Percentiles rank a stretch among this genome's conserved stretches.
Evolutionary conservation across 139 green algal species (phyloP).

Genomic region (Haematococcus lacustris): DNA sequence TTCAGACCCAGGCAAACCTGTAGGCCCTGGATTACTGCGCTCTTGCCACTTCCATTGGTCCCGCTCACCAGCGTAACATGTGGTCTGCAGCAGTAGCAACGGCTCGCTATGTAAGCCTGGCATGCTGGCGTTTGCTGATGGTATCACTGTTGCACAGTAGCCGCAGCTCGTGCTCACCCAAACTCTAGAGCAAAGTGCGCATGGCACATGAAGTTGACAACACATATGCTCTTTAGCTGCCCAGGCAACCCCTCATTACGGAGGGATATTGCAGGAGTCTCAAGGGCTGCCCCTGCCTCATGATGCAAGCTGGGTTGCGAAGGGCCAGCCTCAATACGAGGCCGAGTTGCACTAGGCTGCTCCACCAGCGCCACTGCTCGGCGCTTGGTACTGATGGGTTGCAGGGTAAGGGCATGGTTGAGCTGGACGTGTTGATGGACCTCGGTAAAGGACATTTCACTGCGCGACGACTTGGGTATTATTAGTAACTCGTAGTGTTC

Average conservation of each 20-base stretch:
- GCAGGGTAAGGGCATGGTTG: too few species aligned
- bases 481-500: too few species aligned
- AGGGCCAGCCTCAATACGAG: too few species aligned
- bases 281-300: too few species aligned
- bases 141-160: background rate
- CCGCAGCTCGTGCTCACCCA: conserved; percentile 37
- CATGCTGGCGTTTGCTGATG: background rate
- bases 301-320: too few species aligned
- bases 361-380: too few species aligned
- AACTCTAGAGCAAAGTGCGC: conserved; percentile 61
- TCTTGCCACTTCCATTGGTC: conserved; percentile 24
- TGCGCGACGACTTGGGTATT: too few species aligned
- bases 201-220: conserved; percentile 80
- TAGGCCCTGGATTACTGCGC: conserved; percentile 20
- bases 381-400: too few species aligned
- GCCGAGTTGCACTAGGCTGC: too few species aligned
- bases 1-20: conserved; percentile 62
- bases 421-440: too few species aligned
- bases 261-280: too few species aligned
- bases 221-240: conserved; percentile 44
- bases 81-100: conserved; percentile 3
- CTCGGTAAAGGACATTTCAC: too few species aligned
- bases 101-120: background rate
- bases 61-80: conserved; percentile 22
- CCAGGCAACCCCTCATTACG: conserved; percentile 15